Evolutionary conservation across 768 basidiomycete species (phyloP).

Genomic region (Suillus bovinus): DNA sequence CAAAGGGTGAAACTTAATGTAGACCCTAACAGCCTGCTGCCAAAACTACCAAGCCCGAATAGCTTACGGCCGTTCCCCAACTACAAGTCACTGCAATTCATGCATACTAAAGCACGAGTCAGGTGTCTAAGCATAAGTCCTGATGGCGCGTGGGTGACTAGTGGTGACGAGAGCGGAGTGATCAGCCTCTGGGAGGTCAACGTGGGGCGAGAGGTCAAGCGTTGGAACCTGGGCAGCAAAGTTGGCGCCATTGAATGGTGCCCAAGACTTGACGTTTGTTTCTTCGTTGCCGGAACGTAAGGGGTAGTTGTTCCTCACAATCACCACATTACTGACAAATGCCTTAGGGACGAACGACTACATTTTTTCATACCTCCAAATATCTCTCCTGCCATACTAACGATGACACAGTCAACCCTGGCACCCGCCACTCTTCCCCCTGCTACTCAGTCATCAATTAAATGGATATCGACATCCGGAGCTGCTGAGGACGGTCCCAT

Average conservation of each 20-base stretch:
- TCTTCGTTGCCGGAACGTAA: constrained; percentile 79
- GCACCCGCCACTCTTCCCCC: constrained; percentile 67
- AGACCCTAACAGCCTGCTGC: constrained; percentile 88
- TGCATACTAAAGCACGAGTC: constrained; percentile 66
- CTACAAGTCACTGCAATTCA: constrained; percentile 71
- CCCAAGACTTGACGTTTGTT: constrained; percentile 78
- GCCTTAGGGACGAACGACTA: constrained; percentile 71
- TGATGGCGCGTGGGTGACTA: constrained; percentile 88
- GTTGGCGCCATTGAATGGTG: constrained; percentile 93
- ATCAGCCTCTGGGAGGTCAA: constrained; percentile 91
- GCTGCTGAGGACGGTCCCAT: constrained; percentile 56
- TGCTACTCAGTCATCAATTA: constrained; percentile 60
- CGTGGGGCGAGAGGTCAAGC: constrained; percentile 84
- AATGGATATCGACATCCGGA: constrained; percentile 59
- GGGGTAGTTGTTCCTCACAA: constrained; percentile 33
- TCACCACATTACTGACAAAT: constrained; percentile 12
- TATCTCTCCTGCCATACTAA: constrained; percentile 56
- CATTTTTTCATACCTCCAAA: constrained; percentile 83
- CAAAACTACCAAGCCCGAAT: constrained; percentile 90
- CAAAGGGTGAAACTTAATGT: constrained; percentile 87
- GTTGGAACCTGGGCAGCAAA: constrained; percentile 80
- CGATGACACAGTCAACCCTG: constrained; percentile 61
- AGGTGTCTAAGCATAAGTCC: constrained; percentile 81
- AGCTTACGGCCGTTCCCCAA: constrained; percentile 94
- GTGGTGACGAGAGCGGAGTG: constrained; percentile 86